A percentile compares a stretch with the other conserved stretches of the same genome.
Evolutionary conservation across 1,284 basidiomycete species (phyloP).

Genomic region (Marasmius sp.): DNA sequence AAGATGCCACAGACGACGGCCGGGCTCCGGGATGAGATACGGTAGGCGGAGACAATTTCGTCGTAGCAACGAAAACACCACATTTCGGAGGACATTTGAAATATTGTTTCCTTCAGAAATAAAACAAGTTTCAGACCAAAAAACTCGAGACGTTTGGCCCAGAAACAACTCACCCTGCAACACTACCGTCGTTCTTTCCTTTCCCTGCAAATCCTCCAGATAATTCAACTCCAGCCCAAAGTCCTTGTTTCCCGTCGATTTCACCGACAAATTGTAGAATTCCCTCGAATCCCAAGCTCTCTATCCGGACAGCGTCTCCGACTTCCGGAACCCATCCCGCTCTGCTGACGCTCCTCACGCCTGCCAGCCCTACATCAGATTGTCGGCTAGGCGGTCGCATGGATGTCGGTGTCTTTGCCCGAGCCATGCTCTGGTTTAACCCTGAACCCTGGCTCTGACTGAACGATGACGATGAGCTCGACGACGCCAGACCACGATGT

Average conservation of each 20-base stretch:
- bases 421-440: constrained; percentile 6
- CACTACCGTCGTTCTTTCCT: constrained; percentile 94
- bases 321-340: constrained; percentile 44
- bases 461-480: constrained; percentile 26
- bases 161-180: constrained; percentile 70
- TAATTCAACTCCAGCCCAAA: constrained; percentile 93
- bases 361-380: constrained; percentile 54
- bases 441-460: not conserved
- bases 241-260: constrained; percentile 83
- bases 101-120: constrained; percentile 66
- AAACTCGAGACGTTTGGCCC: constrained; percentile 6
- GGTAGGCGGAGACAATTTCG: constrained; percentile 80
- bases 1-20: constrained; percentile 81
- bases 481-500: constrained; percentile 50
- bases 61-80: constrained; percentile 86
- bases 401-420: constrained; percentile 51
- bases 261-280: constrained; percentile 76
- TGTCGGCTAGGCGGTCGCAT: constrained; percentile 59
- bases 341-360: constrained; percentile 24
- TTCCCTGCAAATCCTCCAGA: constrained; percentile 83
- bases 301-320: constrained; percentile 82
- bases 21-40: constrained; percentile 45
- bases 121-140: not conserved
- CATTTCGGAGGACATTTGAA: constrained; percentile 85
- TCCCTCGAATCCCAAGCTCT: constrained; percentile 85